Base-by-base conservation (phyloP, 345 rosid genomes). In the Nephelium lappaceum region DNA sequence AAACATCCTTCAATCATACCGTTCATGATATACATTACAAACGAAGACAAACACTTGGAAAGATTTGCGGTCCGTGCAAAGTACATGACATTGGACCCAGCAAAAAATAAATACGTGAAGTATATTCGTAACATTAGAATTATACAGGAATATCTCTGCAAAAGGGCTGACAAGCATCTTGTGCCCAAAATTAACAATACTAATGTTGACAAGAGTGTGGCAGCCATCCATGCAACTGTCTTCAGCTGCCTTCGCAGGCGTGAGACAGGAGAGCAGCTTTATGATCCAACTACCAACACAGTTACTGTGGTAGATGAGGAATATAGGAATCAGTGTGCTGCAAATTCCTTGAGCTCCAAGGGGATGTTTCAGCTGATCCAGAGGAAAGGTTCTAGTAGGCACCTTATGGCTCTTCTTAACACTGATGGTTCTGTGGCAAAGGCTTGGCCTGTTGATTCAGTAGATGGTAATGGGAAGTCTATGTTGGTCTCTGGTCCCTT, bases 31-130 rank as follows among this genome's bases (percentile, higher is more conserved):
- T 92, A 97, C 84, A 97, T 97, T 57, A 75, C 98, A 5, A 97
- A 89, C 76, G 99, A 97, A 87, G 98, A 93, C 81, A 97, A 97
- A 84, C 99, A 97, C 86, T 85, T 97, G 90, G 99, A 97, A 81
- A 84, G 99, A 36, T 97, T 97, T 77, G 99, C 99, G 0, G 99
- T 97, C 18, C 95, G 99, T 75, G 99, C 99, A 4, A 97, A 97
- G 90, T 97, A 97, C 86, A 97, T 97, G 99, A 94, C 99, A 0
- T 77, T 97, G 71, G 99, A 97, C 83, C 99, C 98, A 2, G 95
- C 93, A 1, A 97, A 94, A 82, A 97, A 97, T 81, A 94, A 97
- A 80, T 97, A 97, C 63, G 99, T 97, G 4, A 97, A 97, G 79
- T 97, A 94, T 79, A 94, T 97, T 43, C 86, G 93, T 38, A 97